Conservation (phyloP, 345 rosid species). For the Microcos paniculata region DNA sequence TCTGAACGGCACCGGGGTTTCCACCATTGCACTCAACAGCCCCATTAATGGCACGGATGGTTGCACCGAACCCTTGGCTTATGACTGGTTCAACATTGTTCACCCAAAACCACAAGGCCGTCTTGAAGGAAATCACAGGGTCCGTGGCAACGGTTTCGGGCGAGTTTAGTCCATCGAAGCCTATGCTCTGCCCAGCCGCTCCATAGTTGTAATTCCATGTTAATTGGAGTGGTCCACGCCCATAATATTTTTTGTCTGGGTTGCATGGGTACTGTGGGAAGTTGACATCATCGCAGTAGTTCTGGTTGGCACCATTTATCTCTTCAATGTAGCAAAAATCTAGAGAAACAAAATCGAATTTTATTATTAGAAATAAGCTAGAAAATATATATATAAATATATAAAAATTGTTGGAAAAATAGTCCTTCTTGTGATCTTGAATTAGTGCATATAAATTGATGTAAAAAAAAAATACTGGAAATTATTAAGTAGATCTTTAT, state of each 20-base stretch:
- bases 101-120: conserved; percentile 76
- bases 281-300: conserved; percentile 45
- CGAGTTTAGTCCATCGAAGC: conserved; percentile 51
- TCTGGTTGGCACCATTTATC: conserved; percentile 40
- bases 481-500: no score
- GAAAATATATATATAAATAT: no score
- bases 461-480: no score
- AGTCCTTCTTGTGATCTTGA: no score
- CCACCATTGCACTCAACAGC: conserved; percentile 59
- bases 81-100: conserved; percentile 43
- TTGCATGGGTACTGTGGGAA: conserved; percentile 54
- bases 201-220: conserved; percentile 73
- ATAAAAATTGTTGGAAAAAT: no score
- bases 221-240: conserved; percentile 66
- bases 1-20: conserved; percentile 36
- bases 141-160: conserved; percentile 63
- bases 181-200: conserved; percentile 44
- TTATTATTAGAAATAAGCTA: background rate
- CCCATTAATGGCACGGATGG: conserved; percentile 63
- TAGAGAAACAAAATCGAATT: conserved; percentile 8
- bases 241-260: conserved; percentile 51
- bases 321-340: conserved; percentile 64
- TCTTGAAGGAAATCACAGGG: conserved; percentile 53
- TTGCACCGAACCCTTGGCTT: conserved; percentile 65
- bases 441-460: no score